Evolutionary conservation across 345 rosid genomes (phyloP).

Genomic region (Lepidium didymum): DNA sequence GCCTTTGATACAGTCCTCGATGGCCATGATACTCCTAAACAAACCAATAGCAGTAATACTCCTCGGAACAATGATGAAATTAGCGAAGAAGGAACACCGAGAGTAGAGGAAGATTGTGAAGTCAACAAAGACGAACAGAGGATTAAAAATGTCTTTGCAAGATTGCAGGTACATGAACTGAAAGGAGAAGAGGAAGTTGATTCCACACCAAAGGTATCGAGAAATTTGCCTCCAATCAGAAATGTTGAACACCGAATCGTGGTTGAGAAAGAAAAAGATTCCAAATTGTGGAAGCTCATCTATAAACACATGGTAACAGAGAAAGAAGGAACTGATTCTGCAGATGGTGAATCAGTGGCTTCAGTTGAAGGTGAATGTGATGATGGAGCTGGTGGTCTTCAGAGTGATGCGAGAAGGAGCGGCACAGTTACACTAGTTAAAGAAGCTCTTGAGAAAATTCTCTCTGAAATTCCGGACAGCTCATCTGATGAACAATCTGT

Average conservation of each 20-base stretch:
- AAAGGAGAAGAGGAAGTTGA: constrained; percentile 21
- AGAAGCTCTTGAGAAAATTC: constrained; percentile 78
- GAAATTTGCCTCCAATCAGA: background rate
- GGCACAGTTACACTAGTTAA: constrained; percentile 63
- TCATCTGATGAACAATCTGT: constrained; percentile 49
- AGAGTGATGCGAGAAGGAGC: constrained; percentile 35
- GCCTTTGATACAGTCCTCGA: constrained; percentile 74
- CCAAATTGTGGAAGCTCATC: constrained; percentile 61
- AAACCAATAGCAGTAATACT: constrained; percentile 2
- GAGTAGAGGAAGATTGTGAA: background rate
- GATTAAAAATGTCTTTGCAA: constrained; percentile 15
- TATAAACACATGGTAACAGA: constrained; percentile 72
- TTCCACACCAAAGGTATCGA: constrained; percentile 3
- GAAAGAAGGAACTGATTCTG: constrained; percentile 36
- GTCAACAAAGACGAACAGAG: constrained; percentile 5
- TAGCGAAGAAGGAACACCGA: background rate
- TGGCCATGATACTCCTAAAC: constrained; percentile 15
- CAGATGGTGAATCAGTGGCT: constrained; percentile 17
- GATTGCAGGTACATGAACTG: constrained; percentile 13
- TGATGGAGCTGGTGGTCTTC: constrained; percentile 25
- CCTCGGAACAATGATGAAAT: background rate
- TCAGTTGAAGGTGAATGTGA: constrained; percentile 23
- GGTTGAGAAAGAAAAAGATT: constrained; percentile 44
- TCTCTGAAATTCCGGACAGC: constrained; percentile 60
- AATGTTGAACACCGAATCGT: constrained; percentile 19